Percentiles rank a stretch among this genome's conserved stretches.
Conservation (phyloP, 176 grass and related monocot genomes). For the Areca catechu region DNA sequence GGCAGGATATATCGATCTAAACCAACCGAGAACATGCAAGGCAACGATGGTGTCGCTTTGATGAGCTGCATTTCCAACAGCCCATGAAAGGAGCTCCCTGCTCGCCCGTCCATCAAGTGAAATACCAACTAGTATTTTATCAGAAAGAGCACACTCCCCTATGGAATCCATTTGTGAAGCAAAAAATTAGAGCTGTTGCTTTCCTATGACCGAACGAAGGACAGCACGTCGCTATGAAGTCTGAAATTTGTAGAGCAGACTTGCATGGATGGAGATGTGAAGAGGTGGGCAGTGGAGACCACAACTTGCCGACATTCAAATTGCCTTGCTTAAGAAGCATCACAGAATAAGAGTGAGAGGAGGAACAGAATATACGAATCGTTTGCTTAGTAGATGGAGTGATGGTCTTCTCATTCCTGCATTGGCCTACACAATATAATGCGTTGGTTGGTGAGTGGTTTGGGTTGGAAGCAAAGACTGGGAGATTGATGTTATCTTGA, state of each 20-base stretch:
- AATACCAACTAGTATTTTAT: conserved; percentile 73
- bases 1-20: too few relatives aligned
- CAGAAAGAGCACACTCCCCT: conserved; percentile 36
- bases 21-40: conserved; percentile 64
- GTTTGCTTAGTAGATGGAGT: background rate
- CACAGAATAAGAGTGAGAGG: background rate
- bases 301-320: conserved; percentile 17
- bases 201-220: conserved; percentile 20
- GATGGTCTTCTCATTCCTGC: background rate
- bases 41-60: conserved; percentile 65
- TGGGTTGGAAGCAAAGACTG: conserved; percentile 78
- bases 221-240: background rate
- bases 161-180: conserved; percentile 48
- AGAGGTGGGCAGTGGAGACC: conserved; percentile 19
- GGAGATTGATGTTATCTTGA: conserved; percentile 30
- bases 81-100: conserved; percentile 77
- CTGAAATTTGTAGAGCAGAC: conserved; percentile 14
- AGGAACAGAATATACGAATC: background rate
- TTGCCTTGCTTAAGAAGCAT: conserved; percentile 32
- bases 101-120: conserved; percentile 42
- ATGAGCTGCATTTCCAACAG: conserved; percentile 43
- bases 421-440: conserved; percentile 23
- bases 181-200: conserved; percentile 6
- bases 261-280: background rate
- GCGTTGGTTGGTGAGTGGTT: conserved; percentile 61